Percentiles rank a stretch among this genome's conserved stretches.
phyloP scores from a whole-genome alignment of 2,329 filamentous ascomycete genomes.

The Ophiostoma sp. region DNA sequence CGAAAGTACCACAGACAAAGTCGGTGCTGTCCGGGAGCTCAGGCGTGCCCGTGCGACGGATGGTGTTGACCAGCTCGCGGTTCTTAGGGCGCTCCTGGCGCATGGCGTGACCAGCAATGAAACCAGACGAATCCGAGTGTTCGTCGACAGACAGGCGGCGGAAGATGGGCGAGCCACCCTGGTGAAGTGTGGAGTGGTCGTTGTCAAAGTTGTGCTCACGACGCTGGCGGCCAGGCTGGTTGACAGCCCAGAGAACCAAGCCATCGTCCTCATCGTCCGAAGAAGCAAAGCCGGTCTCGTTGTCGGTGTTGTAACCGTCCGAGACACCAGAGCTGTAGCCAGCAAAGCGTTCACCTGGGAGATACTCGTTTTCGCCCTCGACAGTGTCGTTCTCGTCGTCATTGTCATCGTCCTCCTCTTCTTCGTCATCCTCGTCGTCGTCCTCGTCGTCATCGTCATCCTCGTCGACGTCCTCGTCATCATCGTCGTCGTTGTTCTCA shows the following conservation, averaged over 20 bases:
- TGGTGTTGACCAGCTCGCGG: constrained; percentile 43
- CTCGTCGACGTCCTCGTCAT: constrained; percentile 51
- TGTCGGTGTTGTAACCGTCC: constrained; percentile 73
- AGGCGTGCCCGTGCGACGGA: constrained; percentile 68
- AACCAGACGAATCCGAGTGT: constrained; percentile 63
- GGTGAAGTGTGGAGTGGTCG: constrained; percentile 42
- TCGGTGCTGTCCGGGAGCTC: constrained; percentile 96
- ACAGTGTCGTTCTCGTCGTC: constrained; percentile 53
- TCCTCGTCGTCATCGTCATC: constrained; percentile 53
- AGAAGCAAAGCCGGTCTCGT: constrained; percentile 67
- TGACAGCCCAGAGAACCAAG: constrained; percentile 57
- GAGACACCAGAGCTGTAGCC: constrained; percentile 60
- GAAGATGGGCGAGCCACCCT: constrained; percentile 40
- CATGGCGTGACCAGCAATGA: constrained; percentile 48
- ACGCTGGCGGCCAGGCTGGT: constrained; percentile 34
- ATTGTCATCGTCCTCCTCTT: constrained; percentile 48
- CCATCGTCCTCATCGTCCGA: constrained; percentile 73
- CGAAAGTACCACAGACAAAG: constrained; percentile 96
- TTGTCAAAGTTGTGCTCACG: constrained; percentile 26
- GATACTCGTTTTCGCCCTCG: constrained; percentile 53
- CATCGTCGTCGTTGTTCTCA: constrained; percentile 49
- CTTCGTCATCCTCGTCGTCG: constrained; percentile 37
- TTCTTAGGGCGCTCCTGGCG: constrained; percentile 39
- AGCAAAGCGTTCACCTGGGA: constrained; percentile 49
- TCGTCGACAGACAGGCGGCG: constrained; percentile 38